Evolutionary conservation across 768 basidiomycete species (phyloP).

Genomic region (Filobasidium floriforme): DNA sequence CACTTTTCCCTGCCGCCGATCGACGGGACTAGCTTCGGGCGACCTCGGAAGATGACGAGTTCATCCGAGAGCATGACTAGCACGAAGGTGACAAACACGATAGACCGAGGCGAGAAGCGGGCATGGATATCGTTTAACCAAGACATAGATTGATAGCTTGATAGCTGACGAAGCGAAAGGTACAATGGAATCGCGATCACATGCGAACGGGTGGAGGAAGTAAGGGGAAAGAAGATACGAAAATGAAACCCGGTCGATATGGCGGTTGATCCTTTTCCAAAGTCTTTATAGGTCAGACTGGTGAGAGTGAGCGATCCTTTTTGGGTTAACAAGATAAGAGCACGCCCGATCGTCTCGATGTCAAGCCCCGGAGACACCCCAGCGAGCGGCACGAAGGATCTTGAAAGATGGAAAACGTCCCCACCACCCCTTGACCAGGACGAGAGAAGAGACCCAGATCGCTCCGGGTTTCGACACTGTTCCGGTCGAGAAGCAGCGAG

Average conservation of each 20-base stretch:
- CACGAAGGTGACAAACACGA: not conserved
- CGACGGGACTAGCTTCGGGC: not conserved
- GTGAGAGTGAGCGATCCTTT: conserved; percentile 4
- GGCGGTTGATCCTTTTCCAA: not conserved
- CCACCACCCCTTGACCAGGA: not conserved
- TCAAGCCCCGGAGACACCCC: not conserved
- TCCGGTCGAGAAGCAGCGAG: too few species aligned
- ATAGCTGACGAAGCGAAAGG: too few species aligned
- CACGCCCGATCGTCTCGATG: conserved; percentile 12
- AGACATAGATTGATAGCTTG: not conserved
- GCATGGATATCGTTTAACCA: not conserved
- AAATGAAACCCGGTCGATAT: not conserved
- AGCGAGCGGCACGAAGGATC: not conserved
- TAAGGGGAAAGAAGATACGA: not conserved
- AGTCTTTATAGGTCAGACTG: conserved; percentile 8
- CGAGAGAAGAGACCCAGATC: not conserved
- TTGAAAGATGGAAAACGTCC: not conserved
- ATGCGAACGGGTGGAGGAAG: not conserved
- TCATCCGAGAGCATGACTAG: not conserved
- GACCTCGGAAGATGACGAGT: not conserved
- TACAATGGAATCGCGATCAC: not conserved
- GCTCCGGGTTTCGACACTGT: too few species aligned
- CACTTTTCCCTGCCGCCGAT: too few species aligned
- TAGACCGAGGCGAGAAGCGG: not conserved
- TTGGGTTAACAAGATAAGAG: conserved; percentile 12